Evolutionary conservation across 1,139 yeast species (phyloP), one percentile per base, ranked within the genome.

Genomic region (Suhomyces choctaworum): DNA sequence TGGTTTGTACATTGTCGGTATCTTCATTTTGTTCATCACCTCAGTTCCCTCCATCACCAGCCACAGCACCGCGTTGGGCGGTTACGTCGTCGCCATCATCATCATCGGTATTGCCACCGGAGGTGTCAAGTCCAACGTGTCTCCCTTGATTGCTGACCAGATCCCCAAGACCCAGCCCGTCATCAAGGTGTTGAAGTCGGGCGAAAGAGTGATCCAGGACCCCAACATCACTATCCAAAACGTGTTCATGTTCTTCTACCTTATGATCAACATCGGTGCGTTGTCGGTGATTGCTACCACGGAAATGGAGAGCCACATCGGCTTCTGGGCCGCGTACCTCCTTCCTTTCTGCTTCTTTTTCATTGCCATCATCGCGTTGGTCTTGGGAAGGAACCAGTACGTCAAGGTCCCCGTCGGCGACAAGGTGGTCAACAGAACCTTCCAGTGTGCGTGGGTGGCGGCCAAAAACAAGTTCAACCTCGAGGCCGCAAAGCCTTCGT

Each of bases 61-160:
- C 17, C 61, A 64, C 33, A 70, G 62, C 56, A 50, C 76, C 61
- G 58, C 70, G 51, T 49, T 64, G 62, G 64, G 82, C 66, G 76
- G 75, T 19, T 60, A 78, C 78, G 46, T 76, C 69, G 70, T 76
- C 31, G 72, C 85, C 30, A 80, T 86, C 60, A 65, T 85, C 41
- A 59, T 81, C 37, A 77, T 85, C 53, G 92, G 94, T 51, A 48
- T 83, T 29, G 94, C 88, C 39, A 81, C 94, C 23, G 94, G 95
- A 54, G 82, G 89, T 56, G 85, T 86, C 58, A 86, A 86, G 60
- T 72, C 92, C 26, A 84, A 85, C 51, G 81, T 85, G 31, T 72
- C 87, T 17, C 94, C 94, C 22, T 70, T 84, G 55, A 76, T 86
- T 57, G 89, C 89, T 36, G 94, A 85, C 54, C 95, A 86, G 65